These are phyloP conservation scores for Termitomyces sp. DNA, from an alignment of 768 basidiomycete genomes.

Conservation along the genomic window DNA sequence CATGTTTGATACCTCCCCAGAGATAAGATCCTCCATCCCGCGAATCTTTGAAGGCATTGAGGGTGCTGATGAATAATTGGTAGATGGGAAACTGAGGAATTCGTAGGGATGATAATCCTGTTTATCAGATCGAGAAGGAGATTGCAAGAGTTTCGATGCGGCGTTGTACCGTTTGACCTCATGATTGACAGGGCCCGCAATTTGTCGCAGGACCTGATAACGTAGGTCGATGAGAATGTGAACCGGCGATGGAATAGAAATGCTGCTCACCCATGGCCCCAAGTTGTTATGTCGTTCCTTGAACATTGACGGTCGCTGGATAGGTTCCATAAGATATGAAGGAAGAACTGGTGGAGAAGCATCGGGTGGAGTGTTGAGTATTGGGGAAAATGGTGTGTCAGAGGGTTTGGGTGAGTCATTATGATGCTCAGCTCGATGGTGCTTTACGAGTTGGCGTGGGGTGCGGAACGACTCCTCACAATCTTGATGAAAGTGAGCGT, in stretches of 20 bases:
- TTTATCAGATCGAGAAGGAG: slow-evolving; percentile 16
- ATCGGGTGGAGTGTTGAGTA: slow-evolving; percentile 24
- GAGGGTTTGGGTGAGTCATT: slow-evolving; percentile 28
- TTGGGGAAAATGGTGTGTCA: slow-evolving; percentile 25
- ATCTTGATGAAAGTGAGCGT: slow-evolving; percentile 26
- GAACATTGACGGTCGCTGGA: too few relatives aligned
- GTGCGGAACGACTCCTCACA: slow-evolving; percentile 47
- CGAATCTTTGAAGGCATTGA: slow-evolving; percentile 34
- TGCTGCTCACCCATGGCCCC: slow-evolving; percentile 24
- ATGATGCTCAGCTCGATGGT: slow-evolving; percentile 38
- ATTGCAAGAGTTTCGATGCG: slow-evolving; percentile 28
- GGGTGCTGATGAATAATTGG: slow-evolving; percentile 31
- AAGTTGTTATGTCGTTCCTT: too few relatives aligned
- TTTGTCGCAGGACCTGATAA: slow-evolving; percentile 19
- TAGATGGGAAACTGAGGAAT: slow-evolving; percentile 38
- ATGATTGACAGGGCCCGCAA: slow-evolving; percentile 22
- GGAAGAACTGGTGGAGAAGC: slow-evolving; percentile 39
- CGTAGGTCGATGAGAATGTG: neutral
- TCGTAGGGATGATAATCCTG: slow-evolving; percentile 38
- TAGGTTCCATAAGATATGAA: slow-evolving; percentile 42
- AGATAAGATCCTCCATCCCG: slow-evolving; percentile 42
- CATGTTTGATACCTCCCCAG: slow-evolving; percentile 40
- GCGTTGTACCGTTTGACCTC: slow-evolving; percentile 40
- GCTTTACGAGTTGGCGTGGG: slow-evolving; percentile 42
- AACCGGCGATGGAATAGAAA: neutral